Conservation (phyloP, 2,329 filamentous ascomycete species). For the Orbilia quercus region DNA sequence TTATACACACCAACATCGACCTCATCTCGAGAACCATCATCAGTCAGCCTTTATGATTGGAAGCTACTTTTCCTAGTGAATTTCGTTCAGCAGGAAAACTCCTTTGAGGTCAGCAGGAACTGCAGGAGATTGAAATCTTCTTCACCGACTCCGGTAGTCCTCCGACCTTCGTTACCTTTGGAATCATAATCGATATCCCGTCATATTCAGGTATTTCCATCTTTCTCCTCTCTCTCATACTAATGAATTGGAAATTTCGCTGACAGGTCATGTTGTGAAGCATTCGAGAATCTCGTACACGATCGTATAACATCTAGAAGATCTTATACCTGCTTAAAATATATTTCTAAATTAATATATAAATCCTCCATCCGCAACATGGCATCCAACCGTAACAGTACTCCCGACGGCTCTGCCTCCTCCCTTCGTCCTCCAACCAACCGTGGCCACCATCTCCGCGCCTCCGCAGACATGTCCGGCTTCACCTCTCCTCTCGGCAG, state of each 20-base stretch:
- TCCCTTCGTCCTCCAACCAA: constrained; percentile 85
- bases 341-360: constrained; percentile 24
- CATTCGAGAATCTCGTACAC: constrained; percentile 42
- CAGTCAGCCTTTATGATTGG: constrained; percentile 51
- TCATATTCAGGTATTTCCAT: constrained; percentile 45
- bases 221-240: neutral
- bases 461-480: constrained; percentile 90
- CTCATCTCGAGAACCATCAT: constrained; percentile 29
- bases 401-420: constrained; percentile 85
- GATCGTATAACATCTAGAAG: constrained; percentile 32
- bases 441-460: constrained; percentile 86
- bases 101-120: constrained; percentile 86
- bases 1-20: constrained; percentile 18
- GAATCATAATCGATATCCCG: constrained; percentile 34
- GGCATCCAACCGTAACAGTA: constrained; percentile 86
- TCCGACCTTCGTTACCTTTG: constrained; percentile 60
- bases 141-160: constrained; percentile 62
- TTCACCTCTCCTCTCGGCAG: constrained; percentile 76
- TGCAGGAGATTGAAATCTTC: constrained; percentile 73
- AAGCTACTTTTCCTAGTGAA: constrained; percentile 55
- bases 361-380: constrained; percentile 32
- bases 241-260: neutral
- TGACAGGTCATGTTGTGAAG: neutral
- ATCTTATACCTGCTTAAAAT: neutral
- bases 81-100: constrained; percentile 64